These are phyloP conservation scores for Globisporangium paddicum DNA, from an alignment of 352 stramenopile species.

Conservation along the genomic window DNA sequence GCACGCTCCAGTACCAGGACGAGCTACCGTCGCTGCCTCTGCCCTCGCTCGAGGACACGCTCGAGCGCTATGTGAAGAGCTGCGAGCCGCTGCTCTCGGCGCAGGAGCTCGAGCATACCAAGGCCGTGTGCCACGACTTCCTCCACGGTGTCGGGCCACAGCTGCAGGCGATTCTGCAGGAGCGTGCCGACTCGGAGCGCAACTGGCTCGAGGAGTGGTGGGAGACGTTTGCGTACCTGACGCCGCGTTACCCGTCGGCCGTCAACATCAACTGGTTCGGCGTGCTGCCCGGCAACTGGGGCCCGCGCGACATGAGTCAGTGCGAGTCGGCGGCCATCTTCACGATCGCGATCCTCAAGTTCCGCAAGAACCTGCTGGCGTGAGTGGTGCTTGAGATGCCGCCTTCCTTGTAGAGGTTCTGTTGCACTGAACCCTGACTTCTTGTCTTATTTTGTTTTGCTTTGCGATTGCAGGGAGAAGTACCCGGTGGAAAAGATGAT, in stretches of 20 bases:
- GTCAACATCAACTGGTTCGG: constrained; percentile 99
- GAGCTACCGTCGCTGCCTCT: constrained; percentile 92
- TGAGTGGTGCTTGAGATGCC: constrained; percentile 25
- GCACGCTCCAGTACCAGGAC: constrained; percentile 80
- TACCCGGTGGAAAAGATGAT: constrained; percentile 93
- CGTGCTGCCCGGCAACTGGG: constrained; percentile 92
- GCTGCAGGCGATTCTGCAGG: constrained; percentile 88
- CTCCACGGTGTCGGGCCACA: constrained; percentile 83
- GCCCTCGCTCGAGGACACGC: constrained; percentile 91
- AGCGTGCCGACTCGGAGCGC: constrained; percentile 75
- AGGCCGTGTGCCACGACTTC: constrained; percentile 90
- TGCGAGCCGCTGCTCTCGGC: constrained; percentile 86
- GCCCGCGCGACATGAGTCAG: constrained; percentile 89
- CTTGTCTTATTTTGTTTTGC: constrained; percentile 2
- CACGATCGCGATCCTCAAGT: constrained; percentile 85
- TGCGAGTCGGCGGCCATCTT: constrained; percentile 87
- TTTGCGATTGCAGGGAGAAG: constrained; percentile 52
- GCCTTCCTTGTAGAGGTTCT: not conserved
- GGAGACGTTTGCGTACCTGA: constrained; percentile 96
- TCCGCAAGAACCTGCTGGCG: constrained; percentile 89
- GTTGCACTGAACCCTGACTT: not conserved
- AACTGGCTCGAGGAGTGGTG: constrained; percentile 95
- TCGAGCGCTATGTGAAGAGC: constrained; percentile 91
- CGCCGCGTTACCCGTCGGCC: constrained; percentile 91
- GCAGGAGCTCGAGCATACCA: constrained; percentile 88